A percentile compares a stretch with the other conserved stretches of the same genome.
Evolutionary conservation across 176 grass and related monocot genomes (phyloP).

Genomic region (Oryza australiensis): DNA sequence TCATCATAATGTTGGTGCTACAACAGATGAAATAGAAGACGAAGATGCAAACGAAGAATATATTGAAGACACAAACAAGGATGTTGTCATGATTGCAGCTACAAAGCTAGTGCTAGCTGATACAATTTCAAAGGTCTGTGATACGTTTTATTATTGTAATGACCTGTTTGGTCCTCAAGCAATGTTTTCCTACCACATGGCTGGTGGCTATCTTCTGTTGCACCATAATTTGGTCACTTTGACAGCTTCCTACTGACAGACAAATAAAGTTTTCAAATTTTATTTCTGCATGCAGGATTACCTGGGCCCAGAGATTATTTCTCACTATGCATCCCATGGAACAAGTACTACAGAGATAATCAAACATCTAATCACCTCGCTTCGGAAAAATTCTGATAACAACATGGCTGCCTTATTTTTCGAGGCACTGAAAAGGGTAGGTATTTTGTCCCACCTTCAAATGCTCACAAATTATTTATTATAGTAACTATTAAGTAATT

Average conservation of each 20-base stretch:
- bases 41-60: conserved; percentile 96
- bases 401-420: conserved; percentile 73
- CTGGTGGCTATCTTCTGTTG: conserved; percentile 1
- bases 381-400: conserved; percentile 71
- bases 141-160: conserved; percentile 26
- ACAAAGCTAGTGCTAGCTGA: conserved; percentile 82
- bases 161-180: conserved; percentile 14
- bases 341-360: conserved; percentile 82
- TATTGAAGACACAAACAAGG: conserved; percentile 93
- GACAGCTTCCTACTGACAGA: neutral
- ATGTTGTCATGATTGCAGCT: conserved; percentile 92
- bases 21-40: conserved; percentile 97
- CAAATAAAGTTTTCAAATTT: conserved; percentile 9
- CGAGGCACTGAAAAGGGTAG: conserved; percentile 84
- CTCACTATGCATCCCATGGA: conserved; percentile 80
- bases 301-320: conserved; percentile 92
- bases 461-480: conserved; percentile 3
- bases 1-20: conserved; percentile 25
- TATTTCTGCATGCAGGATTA: conserved; percentile 64
- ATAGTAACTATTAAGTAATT: neutral
- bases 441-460: conserved; percentile 30
- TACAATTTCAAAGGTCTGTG: conserved; percentile 79
- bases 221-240: neutral
- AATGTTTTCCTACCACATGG: conserved; percentile 24
- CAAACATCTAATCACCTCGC: conserved; percentile 73